Evolutionary conservation across 257 asterid species (phyloP).

Genomic region (Solanum sejunctum): DNA sequence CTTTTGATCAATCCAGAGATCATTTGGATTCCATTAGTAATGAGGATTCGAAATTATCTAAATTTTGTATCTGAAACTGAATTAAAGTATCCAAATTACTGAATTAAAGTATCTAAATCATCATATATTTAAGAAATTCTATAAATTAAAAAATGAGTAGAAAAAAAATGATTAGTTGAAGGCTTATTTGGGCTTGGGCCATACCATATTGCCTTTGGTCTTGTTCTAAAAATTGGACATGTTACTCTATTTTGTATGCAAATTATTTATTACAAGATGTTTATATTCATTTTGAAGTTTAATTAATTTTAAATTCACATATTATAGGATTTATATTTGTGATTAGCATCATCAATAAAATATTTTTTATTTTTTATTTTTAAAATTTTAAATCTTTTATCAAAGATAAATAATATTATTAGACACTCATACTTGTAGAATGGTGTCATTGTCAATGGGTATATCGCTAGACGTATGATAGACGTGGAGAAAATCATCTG

Average conservation of each 20-base stretch:
- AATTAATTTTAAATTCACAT: background rate
- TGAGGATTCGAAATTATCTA: too few species aligned
- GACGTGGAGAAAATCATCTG: background rate
- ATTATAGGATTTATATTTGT: background rate
- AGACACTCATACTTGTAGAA: background rate
- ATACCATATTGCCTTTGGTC: background rate
- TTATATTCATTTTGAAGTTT: fast-evolving
- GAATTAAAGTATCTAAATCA: too few species aligned
- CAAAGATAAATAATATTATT: fast-evolving
- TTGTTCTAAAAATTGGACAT: background rate
- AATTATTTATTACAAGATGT: background rate
- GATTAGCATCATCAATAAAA: fast-evolving
- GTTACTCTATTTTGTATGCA: background rate
- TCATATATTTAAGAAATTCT: too few species aligned
- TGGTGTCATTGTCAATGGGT: background rate
- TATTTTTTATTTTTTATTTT: background rate
- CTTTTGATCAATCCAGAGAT: too few species aligned
- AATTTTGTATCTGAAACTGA: too few species aligned
- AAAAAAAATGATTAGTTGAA: background rate
- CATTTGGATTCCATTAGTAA: too few species aligned
- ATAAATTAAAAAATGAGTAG: too few species aligned
- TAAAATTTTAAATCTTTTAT: fast-evolving
- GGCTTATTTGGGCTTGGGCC: background rate
- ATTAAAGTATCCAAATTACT: too few species aligned
- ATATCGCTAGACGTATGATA: background rate